A percentile compares a stretch with the other conserved stretches of the same genome.
Evolutionary conservation across 352 stramenopile species (phyloP).

Genomic region (Globisporangium camurandrum): DNA sequence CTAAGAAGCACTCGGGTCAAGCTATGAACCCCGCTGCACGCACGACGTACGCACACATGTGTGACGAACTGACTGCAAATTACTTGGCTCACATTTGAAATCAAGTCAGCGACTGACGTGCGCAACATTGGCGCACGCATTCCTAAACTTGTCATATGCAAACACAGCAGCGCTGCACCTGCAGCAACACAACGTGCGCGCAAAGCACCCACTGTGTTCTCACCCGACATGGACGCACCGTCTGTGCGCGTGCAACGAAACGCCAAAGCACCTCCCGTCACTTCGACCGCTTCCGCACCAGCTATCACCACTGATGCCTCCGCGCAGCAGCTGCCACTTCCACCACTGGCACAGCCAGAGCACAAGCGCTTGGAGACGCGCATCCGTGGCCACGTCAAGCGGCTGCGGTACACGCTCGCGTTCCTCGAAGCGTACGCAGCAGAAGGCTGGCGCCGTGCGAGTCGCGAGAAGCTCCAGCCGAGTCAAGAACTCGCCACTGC

Average conservation of each 20-base stretch:
- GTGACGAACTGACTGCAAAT: no score
- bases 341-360: background rate
- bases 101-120: no score
- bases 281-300: background rate
- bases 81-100: no score
- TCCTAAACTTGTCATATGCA: no score
- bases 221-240: slow-evolving; percentile 6
- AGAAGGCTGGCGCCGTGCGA: slow-evolving; percentile 73
- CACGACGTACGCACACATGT: no score
- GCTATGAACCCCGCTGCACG: no score
- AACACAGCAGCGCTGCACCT: background rate
- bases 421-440: slow-evolving; percentile 82
- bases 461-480: slow-evolving; percentile 74
- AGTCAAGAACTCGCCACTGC: slow-evolving; percentile 55
- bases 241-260: background rate
- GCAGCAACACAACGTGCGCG: slow-evolving; percentile 6
- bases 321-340: background rate
- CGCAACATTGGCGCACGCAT: no score
- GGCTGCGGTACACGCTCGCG: slow-evolving; percentile 52
- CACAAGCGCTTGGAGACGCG: slow-evolving; percentile 13
- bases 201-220: slow-evolving; percentile 16
- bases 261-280: background rate
- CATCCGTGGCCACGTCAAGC: slow-evolving; percentile 17
- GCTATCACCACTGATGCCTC: background rate
- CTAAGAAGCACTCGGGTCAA: no score